phyloP scores from a whole-genome alignment of 306 rosid species.

The Pyrus bretschneideri region DNA sequence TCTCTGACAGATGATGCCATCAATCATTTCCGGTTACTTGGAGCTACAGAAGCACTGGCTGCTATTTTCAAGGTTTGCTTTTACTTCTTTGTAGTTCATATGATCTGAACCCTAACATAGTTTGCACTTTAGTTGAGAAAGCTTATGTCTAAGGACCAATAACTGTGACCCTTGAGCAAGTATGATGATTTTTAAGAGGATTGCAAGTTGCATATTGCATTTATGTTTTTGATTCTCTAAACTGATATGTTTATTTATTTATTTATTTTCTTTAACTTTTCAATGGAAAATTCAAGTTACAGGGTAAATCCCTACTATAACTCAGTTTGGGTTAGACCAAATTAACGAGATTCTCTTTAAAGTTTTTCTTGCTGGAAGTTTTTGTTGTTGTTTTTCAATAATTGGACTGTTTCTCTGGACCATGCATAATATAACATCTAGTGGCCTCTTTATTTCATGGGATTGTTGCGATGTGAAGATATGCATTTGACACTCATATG shows the following conservation, averaged over 20 bases:
- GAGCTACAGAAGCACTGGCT: slow-evolving; percentile 69
- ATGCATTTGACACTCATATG: neutral
- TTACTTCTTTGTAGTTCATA: slow-evolving; percentile 14
- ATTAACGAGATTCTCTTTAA: neutral
- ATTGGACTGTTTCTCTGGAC: neutral
- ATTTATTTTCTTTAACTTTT: neutral
- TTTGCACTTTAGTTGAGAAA: neutral
- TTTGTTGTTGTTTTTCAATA: neutral
- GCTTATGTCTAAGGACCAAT: neutral
- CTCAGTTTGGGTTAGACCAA: neutral
- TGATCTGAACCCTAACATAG: neutral
- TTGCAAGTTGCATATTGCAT: neutral
- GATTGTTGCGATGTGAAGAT: too few relatives aligned
- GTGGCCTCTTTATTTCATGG: too few relatives aligned
- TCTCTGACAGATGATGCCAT: slow-evolving; percentile 50
- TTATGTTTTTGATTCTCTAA: neutral
- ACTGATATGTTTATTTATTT: neutral
- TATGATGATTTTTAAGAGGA: neutral
- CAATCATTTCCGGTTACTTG: slow-evolving; percentile 76
- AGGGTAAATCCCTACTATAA: neutral
- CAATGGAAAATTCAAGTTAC: neutral
- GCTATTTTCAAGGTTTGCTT: slow-evolving; percentile 79
- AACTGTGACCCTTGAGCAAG: neutral
- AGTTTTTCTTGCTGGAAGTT: neutral
- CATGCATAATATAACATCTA: neutral